Base-by-base conservation (phyloP, 2,329 filamentous ascomycete genomes). In the Septoria petroselini region DNA sequence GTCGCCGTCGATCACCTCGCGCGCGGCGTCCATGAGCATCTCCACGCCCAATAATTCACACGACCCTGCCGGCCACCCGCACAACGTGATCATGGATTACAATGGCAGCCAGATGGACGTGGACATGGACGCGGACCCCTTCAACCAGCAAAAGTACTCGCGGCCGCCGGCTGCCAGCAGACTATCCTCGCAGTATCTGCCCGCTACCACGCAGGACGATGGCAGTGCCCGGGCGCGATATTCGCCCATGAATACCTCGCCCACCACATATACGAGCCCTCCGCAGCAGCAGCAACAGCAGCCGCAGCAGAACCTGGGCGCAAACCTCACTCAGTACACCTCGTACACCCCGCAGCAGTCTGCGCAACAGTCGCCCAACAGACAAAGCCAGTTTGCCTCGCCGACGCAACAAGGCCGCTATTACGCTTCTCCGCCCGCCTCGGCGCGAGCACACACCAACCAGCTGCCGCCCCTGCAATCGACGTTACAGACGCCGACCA, bases 201-300 rank as follows among this genome's bases (percentile, higher is more conserved):
- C 65, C 41, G 48, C 61, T 8, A 58, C 65, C 33, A 15, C 54
- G 37, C 57, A 57, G 39, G 61, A 62, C 23, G 84, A 91, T 65
- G 83, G 87, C 52, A 93, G 89, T 35, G 79, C 88, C 42, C 88
- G 90, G 52, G 88, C 94, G 69, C 83, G 91, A 66, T 97, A 97
- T 72, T 97, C 91, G 39, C 93, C 91, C 57, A 96, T 96, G 91
- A 91, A 95, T 68, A 75, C 94, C 54, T 89, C 90, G 53, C 88
- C 90, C 33, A 82, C 85, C 27, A 85, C 87, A 48, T 79, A 73
- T 40, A 60, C 64, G 72, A 86, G 75, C 68, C 81, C 76, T 55
- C 81, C 74, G 65, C 75, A 74, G 56, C 67, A 58, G 33, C 66
- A 63, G 63, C 57, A n/a, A n/a, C n/a, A 58, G 38, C 54, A 49